Conservation (phyloP, 2,329 filamentous ascomycete species). For the Trichoderma brevicompactum region DNA sequence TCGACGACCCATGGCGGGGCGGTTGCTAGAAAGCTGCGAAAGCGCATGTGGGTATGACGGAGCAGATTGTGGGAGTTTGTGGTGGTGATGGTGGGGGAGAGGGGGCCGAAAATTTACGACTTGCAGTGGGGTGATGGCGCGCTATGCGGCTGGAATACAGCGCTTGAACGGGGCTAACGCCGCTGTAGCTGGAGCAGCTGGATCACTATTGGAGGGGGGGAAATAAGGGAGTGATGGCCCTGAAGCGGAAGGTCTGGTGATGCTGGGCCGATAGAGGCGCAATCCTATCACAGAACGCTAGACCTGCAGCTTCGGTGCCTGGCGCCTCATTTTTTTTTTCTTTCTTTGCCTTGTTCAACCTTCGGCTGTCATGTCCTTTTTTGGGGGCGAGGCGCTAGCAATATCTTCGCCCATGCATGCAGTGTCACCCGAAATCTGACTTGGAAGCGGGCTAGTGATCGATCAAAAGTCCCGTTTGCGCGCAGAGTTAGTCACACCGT, state of each 20-base stretch:
- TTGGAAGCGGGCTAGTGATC: neutral
- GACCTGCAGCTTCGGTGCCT: no score
- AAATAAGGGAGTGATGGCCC: no score
- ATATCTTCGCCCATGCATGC: neutral
- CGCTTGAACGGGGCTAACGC: neutral
- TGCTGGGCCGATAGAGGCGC: no score
- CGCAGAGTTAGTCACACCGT: slow-evolving; percentile 4
- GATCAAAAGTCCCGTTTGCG: slow-evolving; percentile 13
- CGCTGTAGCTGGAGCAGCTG: neutral
- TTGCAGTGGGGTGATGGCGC: neutral
- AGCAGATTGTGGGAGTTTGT: neutral
- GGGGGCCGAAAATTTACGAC: slow-evolving; percentile 8
- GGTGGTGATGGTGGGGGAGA: slow-evolving; percentile 11
- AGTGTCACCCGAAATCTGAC: slow-evolving; percentile 14
- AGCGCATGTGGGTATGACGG: slow-evolving; percentile 6
- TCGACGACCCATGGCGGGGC: slow-evolving; percentile 38
- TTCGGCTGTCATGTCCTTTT: no score
- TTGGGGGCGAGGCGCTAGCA: no score
- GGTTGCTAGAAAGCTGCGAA: slow-evolving; percentile 29
- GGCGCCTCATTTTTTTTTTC: no score
- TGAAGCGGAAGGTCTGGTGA: no score
- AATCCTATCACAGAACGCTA: no score
- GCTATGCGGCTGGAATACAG: neutral
- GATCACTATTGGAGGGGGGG: no score
- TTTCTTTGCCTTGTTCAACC: no score